Percentiles rank a stretch among this genome's conserved stretches.
Evolutionary conservation across 2,329 filamentous ascomycete species (phyloP).

Genomic region (Colletotrichum gloeosporioides): DNA sequence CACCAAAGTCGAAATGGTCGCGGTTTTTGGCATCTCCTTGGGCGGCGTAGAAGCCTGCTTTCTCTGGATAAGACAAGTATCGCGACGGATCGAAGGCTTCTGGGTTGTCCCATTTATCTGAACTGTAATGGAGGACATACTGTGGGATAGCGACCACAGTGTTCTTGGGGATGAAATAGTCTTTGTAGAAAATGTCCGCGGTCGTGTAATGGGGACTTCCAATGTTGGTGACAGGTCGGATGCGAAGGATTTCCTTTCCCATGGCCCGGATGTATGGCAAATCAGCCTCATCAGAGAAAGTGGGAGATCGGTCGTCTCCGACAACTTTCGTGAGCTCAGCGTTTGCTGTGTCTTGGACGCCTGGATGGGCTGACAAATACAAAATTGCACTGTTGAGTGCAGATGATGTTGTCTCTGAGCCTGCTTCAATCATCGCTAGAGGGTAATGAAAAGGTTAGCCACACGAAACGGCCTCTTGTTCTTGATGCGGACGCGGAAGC

Average conservation of each 20-base stretch:
- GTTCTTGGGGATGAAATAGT: neutral
- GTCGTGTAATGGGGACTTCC: neutral
- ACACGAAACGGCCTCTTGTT: neutral
- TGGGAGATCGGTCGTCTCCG: slow-evolving; percentile 51
- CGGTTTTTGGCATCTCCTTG: neutral
- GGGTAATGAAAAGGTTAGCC: neutral
- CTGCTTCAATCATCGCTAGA: neutral
- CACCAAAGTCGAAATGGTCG: slow-evolving; percentile 41
- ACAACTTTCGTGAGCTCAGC: slow-evolving; percentile 36
- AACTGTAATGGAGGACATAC: neutral
- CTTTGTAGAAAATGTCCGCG: neutral
- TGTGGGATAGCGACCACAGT: neutral
- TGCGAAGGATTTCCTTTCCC: slow-evolving; percentile 61
- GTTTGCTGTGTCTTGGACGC: neutral
- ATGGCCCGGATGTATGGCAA: slow-evolving; percentile 59
- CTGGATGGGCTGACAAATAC: neutral
- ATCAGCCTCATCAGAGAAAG: slow-evolving; percentile 51
- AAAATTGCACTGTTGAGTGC: neutral
- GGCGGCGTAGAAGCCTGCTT: neutral
- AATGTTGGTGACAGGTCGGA: slow-evolving; percentile 58
- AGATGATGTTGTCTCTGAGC: neutral
- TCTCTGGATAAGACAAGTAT: neutral
- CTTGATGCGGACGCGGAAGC: neutral
- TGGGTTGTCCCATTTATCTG: neutral
- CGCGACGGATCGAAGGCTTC: neutral